phyloP scores from a whole-genome alignment of 495 filamentous ascomycete genomes.

The Daldinia loculata region DNA sequence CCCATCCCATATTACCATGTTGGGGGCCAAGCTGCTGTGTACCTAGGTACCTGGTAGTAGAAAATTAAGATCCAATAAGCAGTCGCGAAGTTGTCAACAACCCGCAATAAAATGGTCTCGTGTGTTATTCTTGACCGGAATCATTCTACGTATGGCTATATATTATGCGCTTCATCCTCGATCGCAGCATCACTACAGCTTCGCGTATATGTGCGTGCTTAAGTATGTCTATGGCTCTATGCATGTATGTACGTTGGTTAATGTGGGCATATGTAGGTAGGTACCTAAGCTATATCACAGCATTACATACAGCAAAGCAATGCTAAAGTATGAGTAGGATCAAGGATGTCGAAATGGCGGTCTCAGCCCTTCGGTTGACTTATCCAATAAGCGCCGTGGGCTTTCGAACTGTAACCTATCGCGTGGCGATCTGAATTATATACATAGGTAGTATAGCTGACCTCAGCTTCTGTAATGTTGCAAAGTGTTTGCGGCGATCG shows the following conservation, averaged over 20 bases:
- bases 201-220: not conserved
- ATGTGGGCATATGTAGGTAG: slow-evolving; percentile 2
- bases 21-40: slow-evolving; percentile 7
- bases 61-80: slow-evolving; percentile 12
- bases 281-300: not conserved
- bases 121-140: slow-evolving; percentile 15
- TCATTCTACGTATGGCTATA: slow-evolving; percentile 6
- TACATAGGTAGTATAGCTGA: slow-evolving; percentile 17
- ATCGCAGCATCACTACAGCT: slow-evolving; percentile 5
- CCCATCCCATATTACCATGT: not conserved
- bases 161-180: slow-evolving; percentile 18
- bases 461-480: slow-evolving; percentile 28
- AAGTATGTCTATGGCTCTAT: too few relatives aligned
- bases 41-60: not conserved
- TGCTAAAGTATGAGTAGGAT: not conserved
- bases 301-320: slow-evolving; percentile 19
- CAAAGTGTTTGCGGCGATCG: not conserved
- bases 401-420: slow-evolving; percentile 3
- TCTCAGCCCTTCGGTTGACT: slow-evolving; percentile 26
- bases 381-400: slow-evolving; percentile 9
- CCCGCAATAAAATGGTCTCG: slow-evolving; percentile 25
- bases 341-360: slow-evolving; percentile 15
- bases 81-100: slow-evolving; percentile 1
- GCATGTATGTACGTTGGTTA: too few relatives aligned
- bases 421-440: slow-evolving; percentile 27